A percentile compares a stretch with the other conserved stretches of the same genome.
Conservation (phyloP, 2,329 filamentous ascomycete genomes). For the Scedosporium apiospermum region DNA sequence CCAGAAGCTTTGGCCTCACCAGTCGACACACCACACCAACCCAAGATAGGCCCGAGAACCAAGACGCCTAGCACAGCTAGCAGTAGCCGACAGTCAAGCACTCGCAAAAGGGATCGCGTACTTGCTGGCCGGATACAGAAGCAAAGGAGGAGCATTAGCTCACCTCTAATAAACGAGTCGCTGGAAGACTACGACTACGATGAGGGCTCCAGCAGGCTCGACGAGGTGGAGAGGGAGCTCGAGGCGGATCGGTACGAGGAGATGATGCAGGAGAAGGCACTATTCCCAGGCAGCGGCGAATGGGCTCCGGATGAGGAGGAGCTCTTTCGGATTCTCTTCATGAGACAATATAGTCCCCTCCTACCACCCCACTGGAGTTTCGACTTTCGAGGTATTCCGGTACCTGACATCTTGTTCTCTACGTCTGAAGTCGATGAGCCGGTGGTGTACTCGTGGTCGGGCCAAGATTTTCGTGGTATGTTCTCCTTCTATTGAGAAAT, state of each 20-base stretch:
- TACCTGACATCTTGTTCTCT: conserved; percentile 26
- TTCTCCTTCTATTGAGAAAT: not conserved
- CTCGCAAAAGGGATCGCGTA: not conserved
- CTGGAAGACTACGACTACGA: conserved; percentile 1
- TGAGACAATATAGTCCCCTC: conserved; percentile 29
- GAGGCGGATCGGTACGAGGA: conserved; percentile 17
- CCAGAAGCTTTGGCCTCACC: too few relatives aligned
- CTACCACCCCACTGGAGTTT: conserved; percentile 29
- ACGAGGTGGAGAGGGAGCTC: conserved; percentile 4
- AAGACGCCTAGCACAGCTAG: conserved; percentile 2
- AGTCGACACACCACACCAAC: too few relatives aligned
- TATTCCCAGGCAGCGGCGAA: conserved; percentile 31
- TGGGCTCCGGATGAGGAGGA: conserved; percentile 42
- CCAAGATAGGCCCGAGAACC: not conserved
- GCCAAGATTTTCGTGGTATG: conserved; percentile 27
- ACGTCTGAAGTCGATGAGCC: conserved; percentile 20
- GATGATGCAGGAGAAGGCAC: conserved; percentile 33
- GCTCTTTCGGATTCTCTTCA: conserved; percentile 31
- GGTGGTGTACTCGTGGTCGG: conserved; percentile 26
- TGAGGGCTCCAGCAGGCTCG: not conserved
- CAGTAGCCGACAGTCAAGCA: not conserved
- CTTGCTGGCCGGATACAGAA: conserved; percentile 2
- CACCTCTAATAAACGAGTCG: not conserved
- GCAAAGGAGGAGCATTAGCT: not conserved
- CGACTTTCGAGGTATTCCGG: conserved; percentile 29